phyloP scores from a whole-genome alignment of 192 early-diverging fungal species.

The Backusella circina region DNA sequence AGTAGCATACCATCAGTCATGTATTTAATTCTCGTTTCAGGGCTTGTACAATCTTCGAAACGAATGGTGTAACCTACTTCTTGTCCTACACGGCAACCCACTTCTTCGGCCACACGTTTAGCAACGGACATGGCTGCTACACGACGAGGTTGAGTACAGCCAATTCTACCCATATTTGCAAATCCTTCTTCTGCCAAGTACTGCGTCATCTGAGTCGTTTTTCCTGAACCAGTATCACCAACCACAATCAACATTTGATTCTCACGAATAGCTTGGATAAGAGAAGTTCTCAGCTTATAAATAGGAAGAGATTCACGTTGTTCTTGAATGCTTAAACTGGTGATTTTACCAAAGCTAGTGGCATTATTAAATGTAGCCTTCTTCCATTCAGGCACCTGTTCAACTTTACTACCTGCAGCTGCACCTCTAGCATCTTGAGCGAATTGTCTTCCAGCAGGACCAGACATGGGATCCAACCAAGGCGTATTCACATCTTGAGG shows the following conservation, averaged over 20 bases:
- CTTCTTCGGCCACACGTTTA: conserved; percentile 96
- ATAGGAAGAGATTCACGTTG: conserved; percentile 88
- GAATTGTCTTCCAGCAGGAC: conserved; percentile 85
- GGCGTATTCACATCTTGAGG: conserved; percentile 84
- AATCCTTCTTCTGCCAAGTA: conserved; percentile 97
- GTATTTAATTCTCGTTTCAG: conserved; percentile 90
- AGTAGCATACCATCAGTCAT: conserved; percentile 99
- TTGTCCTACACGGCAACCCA: conserved; percentile 86
- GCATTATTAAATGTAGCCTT: conserved; percentile 74
- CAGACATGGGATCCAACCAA: conserved; percentile 95
- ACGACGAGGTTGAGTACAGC: conserved; percentile 97
- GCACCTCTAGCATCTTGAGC: conserved; percentile 88
- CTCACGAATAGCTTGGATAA: conserved; percentile 78
- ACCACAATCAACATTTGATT: conserved; percentile 83
- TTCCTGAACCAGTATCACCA: conserved; percentile 97
- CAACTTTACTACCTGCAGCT: conserved; percentile 53
- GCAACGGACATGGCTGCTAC: conserved; percentile 99
- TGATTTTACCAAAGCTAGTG: conserved; percentile 92
- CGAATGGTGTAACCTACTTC: conserved; percentile 98
- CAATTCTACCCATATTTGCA: conserved; percentile 82
- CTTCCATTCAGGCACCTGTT: conserved; percentile 90
- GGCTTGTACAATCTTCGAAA: conserved; percentile 96
- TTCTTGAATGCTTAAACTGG: conserved; percentile 74
- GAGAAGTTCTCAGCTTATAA: conserved; percentile 69
- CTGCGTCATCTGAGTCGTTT: conserved; percentile 98